phyloP scores from a whole-genome alignment of 139 green algal genomes.

The Ulvella scutata region DNA sequence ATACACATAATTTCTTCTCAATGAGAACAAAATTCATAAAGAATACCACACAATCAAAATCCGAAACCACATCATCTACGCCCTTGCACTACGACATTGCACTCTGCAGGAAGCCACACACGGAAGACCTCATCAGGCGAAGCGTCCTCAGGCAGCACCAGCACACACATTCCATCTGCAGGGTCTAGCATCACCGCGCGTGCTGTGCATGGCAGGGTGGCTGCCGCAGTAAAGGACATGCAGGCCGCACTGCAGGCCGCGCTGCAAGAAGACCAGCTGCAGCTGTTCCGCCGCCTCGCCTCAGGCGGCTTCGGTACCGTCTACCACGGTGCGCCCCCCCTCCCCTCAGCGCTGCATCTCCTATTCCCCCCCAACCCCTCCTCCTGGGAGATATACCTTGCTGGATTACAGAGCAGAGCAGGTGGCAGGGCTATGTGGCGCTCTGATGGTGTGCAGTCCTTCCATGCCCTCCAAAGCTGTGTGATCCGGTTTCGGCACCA shows the following conservation, averaged over 20 bases:
- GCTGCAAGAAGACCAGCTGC: constrained; percentile 12
- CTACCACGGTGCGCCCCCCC: constrained; percentile 1
- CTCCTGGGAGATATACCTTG: background rate
- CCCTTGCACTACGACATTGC: too few species aligned
- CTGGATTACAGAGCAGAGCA: background rate
- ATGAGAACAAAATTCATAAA: too few species aligned
- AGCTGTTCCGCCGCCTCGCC: constrained; percentile 6
- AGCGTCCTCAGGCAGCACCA: too few species aligned
- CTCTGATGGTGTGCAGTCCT: background rate
- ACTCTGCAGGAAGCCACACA: too few species aligned
- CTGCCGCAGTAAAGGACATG: background rate
- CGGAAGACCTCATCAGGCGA: too few species aligned
- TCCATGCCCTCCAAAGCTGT: background rate
- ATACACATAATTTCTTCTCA: too few species aligned
- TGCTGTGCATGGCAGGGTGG: background rate
- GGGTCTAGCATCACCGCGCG: too few species aligned
- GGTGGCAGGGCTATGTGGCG: background rate
- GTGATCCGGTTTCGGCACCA: too few species aligned
- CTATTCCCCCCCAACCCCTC: background rate
- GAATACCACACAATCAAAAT: too few species aligned
- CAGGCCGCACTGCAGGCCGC: background rate
- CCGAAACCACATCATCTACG: too few species aligned
- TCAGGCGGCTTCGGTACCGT: constrained; percentile 12
- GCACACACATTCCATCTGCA: too few species aligned
- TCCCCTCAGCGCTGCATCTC: background rate